Conservation (phyloP, 1,284 basidiomycete species). For the Trametes hirsuta region DNA sequence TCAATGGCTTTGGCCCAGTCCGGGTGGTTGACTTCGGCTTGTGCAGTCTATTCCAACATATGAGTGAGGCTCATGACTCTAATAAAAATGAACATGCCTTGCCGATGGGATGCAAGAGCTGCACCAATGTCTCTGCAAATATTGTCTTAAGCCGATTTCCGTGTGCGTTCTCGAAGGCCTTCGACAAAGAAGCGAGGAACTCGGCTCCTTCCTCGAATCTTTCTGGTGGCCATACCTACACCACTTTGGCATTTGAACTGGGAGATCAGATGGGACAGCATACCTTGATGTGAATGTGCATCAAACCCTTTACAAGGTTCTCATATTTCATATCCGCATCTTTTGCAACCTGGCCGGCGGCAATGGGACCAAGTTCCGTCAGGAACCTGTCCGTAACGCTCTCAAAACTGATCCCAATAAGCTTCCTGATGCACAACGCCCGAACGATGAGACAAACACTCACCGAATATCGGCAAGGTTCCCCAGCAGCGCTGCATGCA, state of each 20-base stretch:
- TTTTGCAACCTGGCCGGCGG: slow-evolving; percentile 72
- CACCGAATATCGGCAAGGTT: slow-evolving; percentile 81
- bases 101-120: slow-evolving; percentile 86
- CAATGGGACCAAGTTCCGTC: slow-evolving; percentile 75
- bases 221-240: slow-evolving; percentile 90
- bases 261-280: slow-evolving; percentile 9
- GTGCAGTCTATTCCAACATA: slow-evolving; percentile 69
- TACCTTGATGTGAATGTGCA: slow-evolving; percentile 82
- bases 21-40: slow-evolving; percentile 96
- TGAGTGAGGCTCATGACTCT: neutral
- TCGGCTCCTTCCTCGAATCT: slow-evolving; percentile 94
- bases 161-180: slow-evolving; percentile 84
- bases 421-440: neutral
- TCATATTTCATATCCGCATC: slow-evolving; percentile 83
- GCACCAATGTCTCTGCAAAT: slow-evolving; percentile 84
- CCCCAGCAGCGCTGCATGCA: slow-evolving; percentile 84
- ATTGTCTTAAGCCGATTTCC: slow-evolving; percentile 84
- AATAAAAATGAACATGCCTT: slow-evolving; percentile 54
- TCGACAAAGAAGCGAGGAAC: slow-evolving; percentile 84
- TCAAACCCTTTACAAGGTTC: slow-evolving; percentile 79
- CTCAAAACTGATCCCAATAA: slow-evolving; percentile 60
- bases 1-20: slow-evolving; percentile 93
- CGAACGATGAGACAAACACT: slow-evolving; percentile 16
- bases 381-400: slow-evolving; percentile 89
- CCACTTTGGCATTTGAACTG: neutral